A percentile compares a stretch with the other conserved stretches of the same genome.
These are phyloP conservation scores for Veloporphyrellus conicus DNA, from an alignment of 1,284 basidiomycete species.

Conservation along the genomic window DNA sequence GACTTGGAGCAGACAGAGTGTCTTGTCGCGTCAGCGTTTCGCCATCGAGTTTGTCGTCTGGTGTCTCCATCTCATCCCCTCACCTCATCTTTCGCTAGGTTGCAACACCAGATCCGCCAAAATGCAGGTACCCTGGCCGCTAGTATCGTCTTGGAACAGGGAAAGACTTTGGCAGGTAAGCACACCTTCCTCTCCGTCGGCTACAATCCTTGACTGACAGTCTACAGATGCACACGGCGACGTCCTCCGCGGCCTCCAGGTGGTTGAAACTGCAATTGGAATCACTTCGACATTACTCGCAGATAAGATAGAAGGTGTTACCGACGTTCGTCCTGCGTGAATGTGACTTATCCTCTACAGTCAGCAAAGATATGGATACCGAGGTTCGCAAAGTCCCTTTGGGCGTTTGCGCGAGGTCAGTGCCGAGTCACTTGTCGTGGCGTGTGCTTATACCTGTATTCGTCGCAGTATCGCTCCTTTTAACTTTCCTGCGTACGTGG, in stretches of 20 bases:
- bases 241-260: constrained; percentile 88
- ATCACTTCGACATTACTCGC: constrained; percentile 84
- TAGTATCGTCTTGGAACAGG: constrained; percentile 85
- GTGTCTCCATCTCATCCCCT: neutral
- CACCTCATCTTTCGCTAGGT: constrained; percentile 38
- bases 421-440: neutral
- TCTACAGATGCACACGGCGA: constrained; percentile 86
- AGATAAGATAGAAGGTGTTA: constrained; percentile 83
- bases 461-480: constrained; percentile 78
- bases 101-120: constrained; percentile 76
- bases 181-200: neutral
- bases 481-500: constrained; percentile 82
- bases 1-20: constrained; percentile 82
- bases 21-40: constrained; percentile 85
- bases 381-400: constrained; percentile 75
- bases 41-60: constrained; percentile 72
- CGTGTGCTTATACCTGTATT: constrained; percentile 5
- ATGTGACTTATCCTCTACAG: constrained; percentile 37
- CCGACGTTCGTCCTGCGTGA: neutral
- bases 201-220: constrained; percentile 1
- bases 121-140: constrained; percentile 72
- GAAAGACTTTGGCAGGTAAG: constrained; percentile 78
- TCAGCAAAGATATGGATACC: constrained; percentile 97
- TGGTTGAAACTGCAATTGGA: constrained; percentile 85
- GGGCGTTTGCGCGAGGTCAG: constrained; percentile 71